Evolutionary conservation across 2,329 filamentous ascomycete genomes (phyloP), one percentile per base, ranked within the genome.

Genomic region (Rhynchosporium agropyri): DNA sequence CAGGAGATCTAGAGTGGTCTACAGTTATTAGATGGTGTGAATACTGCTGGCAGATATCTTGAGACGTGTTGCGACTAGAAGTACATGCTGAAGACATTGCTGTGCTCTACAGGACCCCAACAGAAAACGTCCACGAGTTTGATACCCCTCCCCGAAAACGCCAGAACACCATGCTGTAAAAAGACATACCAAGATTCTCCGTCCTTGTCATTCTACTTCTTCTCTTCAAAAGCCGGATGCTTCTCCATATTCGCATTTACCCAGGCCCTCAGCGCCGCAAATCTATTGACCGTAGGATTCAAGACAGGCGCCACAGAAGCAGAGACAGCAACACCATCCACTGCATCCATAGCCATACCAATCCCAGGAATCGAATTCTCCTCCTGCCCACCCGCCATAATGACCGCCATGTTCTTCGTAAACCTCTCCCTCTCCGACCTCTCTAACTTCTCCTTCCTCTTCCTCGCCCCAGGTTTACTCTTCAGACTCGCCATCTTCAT

Each of bases 171-270:
- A 62, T 40, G 43, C 51, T 51, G 43, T 50, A 49, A 61, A 58
- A 58, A 5, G 10, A 51, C 60, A 45, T 42, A 59, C 50, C 61
- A 10, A 36, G 28, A 38, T 48, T 48, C 9, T 10, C 40, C n/a
- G 9, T 5, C 15, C 12, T 38, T 6, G 29, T 4, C 3, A 13
- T 31, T 33, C 31, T 48, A 61, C 49, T 62, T 61, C 38, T 65
- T 65, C 46, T 65, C 63, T 63, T 70, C 67, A 66, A 96, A 96
- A 3, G 89, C 90, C 13, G 89, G 86, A 70, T 94, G 94, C 76
- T 91, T 89, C 78, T 97, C 91, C 87, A 97, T 91, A 0, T 91
- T 97, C 48, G 88, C 83, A 1, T 90, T 89, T 58, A 97, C 96
- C 73, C 94, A 96, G 9, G 82, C 87, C 70, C 93, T 85, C 76